These are phyloP conservation scores for Podaxis carcinomalis DNA, from an alignment of 768 basidiomycete genomes.

Conservation along the genomic window DNA sequence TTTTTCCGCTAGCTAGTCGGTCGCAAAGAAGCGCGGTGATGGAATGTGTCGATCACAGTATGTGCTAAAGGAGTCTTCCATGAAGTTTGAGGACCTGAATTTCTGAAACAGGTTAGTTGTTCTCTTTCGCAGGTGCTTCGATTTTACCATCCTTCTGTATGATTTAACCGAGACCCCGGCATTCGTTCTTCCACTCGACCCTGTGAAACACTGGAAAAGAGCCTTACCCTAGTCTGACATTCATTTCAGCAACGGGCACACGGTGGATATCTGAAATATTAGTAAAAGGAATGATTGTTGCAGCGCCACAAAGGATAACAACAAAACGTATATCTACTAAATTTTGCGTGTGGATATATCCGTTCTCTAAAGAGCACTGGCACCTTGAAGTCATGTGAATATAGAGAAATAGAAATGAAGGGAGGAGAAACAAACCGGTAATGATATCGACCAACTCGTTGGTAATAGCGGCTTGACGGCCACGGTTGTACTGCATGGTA, in stretches of 20 bases:
- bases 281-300: conserved; percentile 4
- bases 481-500: conserved; percentile 96
- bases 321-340: conserved; percentile 10
- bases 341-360: neutral
- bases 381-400: conserved; percentile 25
- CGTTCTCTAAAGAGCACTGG: conserved; percentile 36
- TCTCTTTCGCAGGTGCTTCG: neutral
- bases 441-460: conserved; percentile 93
- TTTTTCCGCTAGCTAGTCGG: neutral
- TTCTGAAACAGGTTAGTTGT: neutral
- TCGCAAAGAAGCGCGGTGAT: neutral
- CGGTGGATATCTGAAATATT: conserved; percentile 15
- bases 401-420: neutral
- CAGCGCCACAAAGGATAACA: neutral
- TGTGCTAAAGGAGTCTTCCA: neutral
- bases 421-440: conserved; percentile 55
- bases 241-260: neutral
- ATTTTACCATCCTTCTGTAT: neutral
- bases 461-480: conserved; percentile 96
- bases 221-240: neutral
- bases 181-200: neutral
- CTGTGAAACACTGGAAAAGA: neutral
- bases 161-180: neutral
- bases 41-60: neutral
- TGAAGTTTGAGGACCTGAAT: neutral